Base-by-base conservation (phyloP, 345 rosid species). In the thale cress (Arabidopsis thaliana) region DNA sequence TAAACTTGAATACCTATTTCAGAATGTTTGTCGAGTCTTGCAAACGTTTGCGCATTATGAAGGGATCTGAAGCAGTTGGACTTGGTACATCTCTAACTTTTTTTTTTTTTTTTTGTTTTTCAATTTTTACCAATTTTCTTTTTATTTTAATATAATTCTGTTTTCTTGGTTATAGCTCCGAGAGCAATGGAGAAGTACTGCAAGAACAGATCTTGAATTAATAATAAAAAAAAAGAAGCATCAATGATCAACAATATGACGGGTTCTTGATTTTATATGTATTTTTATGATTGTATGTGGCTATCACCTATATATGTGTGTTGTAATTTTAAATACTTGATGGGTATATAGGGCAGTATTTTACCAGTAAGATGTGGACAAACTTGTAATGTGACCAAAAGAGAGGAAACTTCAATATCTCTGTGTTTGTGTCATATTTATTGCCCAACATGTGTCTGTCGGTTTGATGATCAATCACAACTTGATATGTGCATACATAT, bases 11-110 rank as follows among this genome's bases (percentile, higher is more conserved):
- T 73, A 57, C 77, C 52, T 23, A 23, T 67, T 66, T 59, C 85
- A 94, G 96, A 85, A 94, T 94, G 97, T 94, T 91, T 59, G 96
- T 94, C 36, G 85, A 87, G 49, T 89, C 98, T n/a, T 94, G 98
- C 95, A 91, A 86, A 85, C 96, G 98, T 71, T 72, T 94, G 79
- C 97, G 97, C 82, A 84, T 91, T 66, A 91, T 94, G 97, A 94
- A 89, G 82, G 97, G 97, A 69, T 88, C 97, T 6, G 98, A 94
- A 79, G 97, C 97, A 57, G 86, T 91, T 81, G 97, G 98, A 34
- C 96, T 91, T 6, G 97, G 98, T 94, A 87, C 3, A 32, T 41
- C 11, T 42, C 30, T 30, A 14, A 7, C 16, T 45, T 10, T 9
- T 42, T 41, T 5, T 5, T 1, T 37, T 0, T 3, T 50, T 24